Evolutionary conservation across 805 yeast species (phyloP), one percentile per base, ranked within the genome.

Genomic region (Metschnikowia corniflorae): DNA sequence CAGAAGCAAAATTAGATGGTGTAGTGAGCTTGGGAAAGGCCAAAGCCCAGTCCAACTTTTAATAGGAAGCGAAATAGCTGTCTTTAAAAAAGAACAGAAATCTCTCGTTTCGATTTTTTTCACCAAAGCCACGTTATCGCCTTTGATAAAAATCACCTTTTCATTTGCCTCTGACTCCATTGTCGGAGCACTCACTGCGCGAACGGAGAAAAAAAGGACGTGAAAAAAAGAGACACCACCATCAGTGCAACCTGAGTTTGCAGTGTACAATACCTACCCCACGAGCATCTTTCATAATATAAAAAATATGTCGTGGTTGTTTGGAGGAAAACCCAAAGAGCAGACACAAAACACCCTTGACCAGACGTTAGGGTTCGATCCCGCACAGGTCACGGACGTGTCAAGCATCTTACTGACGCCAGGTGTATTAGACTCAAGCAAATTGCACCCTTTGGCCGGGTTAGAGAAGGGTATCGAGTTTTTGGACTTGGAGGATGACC

Each of bases 381-480:
- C 87, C 17, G 57, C 72, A 27, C 70, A 78, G 44, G 79, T 80
- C 26, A 54, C 78, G 16, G 85, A 79, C 54, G 82, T 83, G 14
- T 70, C 82, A 24, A 68, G 71, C 42, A 74, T 82, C 48, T 67
- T 85, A 51, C 70, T 76, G 41, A 65, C 77, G 8, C 81, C 82
- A 16, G 77, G 78, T 29, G 72, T 72, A 7, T 70, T 83, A 42
- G 94, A 86, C 54, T 71, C 89, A 20, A 62, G 82, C 35, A 74
- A 73, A 61, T 72, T 89, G 56, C 97, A 89, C 59, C 97, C 97
- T 20, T 70, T 91, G 57, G 96, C 97, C 1, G 95, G 95, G 12
- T 71, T 89, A 46, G 95, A 86, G 50, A 80, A 81, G 54, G 95
- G 88, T 38, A 77, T 93, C 34, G 97, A 93, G 61, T 91, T 80